A percentile compares a stretch with the other conserved stretches of the same genome.
phyloP scores from a whole-genome alignment of 768 basidiomycete genomes.

The Epithele typhae region DNA sequence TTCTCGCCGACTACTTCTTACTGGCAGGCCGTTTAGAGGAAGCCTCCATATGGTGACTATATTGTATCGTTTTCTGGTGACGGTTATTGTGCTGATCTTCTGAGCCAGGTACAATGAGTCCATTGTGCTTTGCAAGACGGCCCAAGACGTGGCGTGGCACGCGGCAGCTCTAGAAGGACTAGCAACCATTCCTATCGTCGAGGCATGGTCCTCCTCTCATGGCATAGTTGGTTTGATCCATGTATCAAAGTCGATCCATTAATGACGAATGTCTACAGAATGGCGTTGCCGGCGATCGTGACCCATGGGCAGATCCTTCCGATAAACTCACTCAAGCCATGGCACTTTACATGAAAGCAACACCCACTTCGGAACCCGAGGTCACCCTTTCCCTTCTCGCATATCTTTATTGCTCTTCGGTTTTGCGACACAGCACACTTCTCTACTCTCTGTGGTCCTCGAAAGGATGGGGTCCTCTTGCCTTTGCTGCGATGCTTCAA shows the following conservation, averaged over 20 bases:
- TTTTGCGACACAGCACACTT: conserved; percentile 70
- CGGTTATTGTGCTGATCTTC: conserved; percentile 15
- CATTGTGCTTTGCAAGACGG: conserved; percentile 64
- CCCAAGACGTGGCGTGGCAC: conserved; percentile 84
- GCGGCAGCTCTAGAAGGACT: conserved; percentile 85
- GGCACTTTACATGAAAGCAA: conserved; percentile 54
- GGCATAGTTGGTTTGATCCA: conserved; percentile 50
- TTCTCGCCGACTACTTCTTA: conserved; percentile 85
- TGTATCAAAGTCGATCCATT: not conserved
- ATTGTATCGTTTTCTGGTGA: not conserved
- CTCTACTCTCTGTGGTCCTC: conserved; percentile 78
- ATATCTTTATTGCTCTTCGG: conserved; percentile 60
- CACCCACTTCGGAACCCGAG: conserved; percentile 42
- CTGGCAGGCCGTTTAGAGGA: conserved; percentile 84
- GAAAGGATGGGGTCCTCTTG: conserved; percentile 83
- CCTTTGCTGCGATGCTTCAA: conserved; percentile 72
- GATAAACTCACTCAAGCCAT: conserved; percentile 70
- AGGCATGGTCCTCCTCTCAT: conserved; percentile 78
- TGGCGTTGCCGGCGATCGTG: conserved; percentile 48
- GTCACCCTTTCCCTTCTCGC: conserved; percentile 59
- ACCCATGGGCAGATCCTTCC: conserved; percentile 71
- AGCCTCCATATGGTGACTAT: conserved; percentile 67
- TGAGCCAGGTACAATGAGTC: conserved; percentile 81
- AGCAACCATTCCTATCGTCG: conserved; percentile 72
- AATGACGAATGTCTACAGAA: conserved; percentile 37